Percentiles rank a stretch among this genome's conserved stretches.
These are phyloP conservation scores for Leccinellum rugosiceps DNA, from an alignment of 768 basidiomycete species.

Conservation along the genomic window DNA sequence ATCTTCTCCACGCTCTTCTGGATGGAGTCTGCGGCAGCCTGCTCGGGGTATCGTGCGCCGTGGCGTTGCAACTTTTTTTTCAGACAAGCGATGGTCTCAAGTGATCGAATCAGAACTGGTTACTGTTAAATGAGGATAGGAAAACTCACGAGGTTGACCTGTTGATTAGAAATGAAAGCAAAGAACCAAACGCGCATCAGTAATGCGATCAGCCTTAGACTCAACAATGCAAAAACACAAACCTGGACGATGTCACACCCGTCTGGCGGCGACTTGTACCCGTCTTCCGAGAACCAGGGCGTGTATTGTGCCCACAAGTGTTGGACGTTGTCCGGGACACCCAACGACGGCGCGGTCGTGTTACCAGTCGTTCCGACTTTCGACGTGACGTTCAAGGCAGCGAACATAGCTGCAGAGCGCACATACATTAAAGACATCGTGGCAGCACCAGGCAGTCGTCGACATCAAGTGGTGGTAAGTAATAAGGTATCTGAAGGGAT, in stretches of 20 bases:
- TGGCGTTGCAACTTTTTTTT: conserved; percentile 66
- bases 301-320: background rate
- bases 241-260: background rate
- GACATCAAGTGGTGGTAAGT: background rate
- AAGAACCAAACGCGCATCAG: background rate
- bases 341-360: background rate
- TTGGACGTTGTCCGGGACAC: background rate
- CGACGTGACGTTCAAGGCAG: background rate
- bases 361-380: background rate
- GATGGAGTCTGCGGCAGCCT: conserved; percentile 40
- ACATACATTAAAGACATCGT: background rate
- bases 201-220: background rate
- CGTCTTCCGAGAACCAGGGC: background rate
- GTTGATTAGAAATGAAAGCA: background rate
- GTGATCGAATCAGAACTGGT: background rate
- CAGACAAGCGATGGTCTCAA: background rate
- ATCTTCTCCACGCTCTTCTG: conserved; percentile 50
- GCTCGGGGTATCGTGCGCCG: conserved; percentile 71
- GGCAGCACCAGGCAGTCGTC: background rate
- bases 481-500: background rate
- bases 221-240: background rate
- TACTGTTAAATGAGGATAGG: background rate
- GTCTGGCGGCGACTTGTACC: background rate
- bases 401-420: background rate
- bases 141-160: background rate